Percentiles rank a stretch among this genome's conserved stretches.
Evolutionary conservation across 441 rosid genomes (phyloP).

Genomic region (Erysimum cheiri): DNA sequence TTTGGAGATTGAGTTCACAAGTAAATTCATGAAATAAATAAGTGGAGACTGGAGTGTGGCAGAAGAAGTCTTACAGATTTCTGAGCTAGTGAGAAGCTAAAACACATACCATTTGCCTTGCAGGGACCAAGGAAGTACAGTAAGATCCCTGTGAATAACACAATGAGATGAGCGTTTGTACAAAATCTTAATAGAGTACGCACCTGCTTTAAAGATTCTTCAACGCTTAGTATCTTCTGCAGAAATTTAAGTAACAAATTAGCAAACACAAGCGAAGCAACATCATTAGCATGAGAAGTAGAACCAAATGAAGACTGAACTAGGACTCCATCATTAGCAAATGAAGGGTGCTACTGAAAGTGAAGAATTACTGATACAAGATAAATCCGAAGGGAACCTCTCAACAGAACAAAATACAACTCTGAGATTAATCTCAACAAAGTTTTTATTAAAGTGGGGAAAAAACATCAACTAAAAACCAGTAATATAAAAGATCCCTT

Average conservation of each 20-base stretch:
- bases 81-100: neutral
- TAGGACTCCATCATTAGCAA: conserved; percentile 13
- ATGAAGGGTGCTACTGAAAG: conserved; percentile 28
- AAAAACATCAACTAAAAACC: conserved; percentile 28
- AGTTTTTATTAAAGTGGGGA: conserved; percentile 37
- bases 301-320: conserved; percentile 19
- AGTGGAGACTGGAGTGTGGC: conserved; percentile 4
- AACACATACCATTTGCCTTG: conserved; percentile 9
- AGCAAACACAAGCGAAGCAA: conserved; percentile 23
- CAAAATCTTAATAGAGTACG: conserved; percentile 4
- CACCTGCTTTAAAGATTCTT: conserved; percentile 31
- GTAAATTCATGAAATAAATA: neutral
- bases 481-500: conserved; percentile 37
- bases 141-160: conserved; percentile 27
- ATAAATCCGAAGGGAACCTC: conserved; percentile 43
- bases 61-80: conserved; percentile 11
- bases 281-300: conserved; percentile 30
- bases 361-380: conserved; percentile 40
- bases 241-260: conserved; percentile 11
- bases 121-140: conserved; percentile 9
- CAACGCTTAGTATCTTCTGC: conserved; percentile 27
- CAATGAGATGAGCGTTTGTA: neutral
- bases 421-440: conserved; percentile 40
- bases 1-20: neutral
- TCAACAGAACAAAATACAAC: conserved; percentile 48